These are phyloP conservation scores for Silene coronaria DNA, from an alignment of 179 eudicot genomes.

Conservation along the genomic window DNA sequence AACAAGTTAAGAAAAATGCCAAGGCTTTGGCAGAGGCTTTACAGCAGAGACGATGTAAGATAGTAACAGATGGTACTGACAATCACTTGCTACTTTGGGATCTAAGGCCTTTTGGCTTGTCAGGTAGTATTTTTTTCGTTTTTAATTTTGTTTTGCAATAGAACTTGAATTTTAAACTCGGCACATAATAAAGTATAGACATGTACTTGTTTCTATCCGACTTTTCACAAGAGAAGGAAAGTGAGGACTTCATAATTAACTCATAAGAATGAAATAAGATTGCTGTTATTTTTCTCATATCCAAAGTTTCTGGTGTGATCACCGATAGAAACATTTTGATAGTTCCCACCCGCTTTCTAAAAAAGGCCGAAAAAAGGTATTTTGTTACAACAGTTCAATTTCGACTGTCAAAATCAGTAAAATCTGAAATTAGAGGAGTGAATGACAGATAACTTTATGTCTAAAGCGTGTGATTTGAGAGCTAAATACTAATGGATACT, in stretches of 20 bases:
- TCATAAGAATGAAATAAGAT: not conserved
- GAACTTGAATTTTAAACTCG: not conserved
- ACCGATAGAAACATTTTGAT: not conserved
- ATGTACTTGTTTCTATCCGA: not conserved
- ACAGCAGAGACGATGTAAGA: constrained; percentile 54
- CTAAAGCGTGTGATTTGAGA: not conserved
- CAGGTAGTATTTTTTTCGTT: constrained; percentile 34
- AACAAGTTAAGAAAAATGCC: constrained; percentile 79
- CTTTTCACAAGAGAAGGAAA: not conserved
- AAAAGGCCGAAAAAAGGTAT: not conserved
- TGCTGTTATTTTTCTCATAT: not conserved
- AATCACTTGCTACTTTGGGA: constrained; percentile 83
- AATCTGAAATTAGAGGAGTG: not conserved
- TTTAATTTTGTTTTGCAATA: not conserved
- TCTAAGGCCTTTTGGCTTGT: constrained; percentile 60
- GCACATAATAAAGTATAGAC: too few relatives aligned
- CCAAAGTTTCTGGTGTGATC: not conserved
- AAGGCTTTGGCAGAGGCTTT: constrained; percentile 63
- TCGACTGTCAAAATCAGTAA: not conserved
- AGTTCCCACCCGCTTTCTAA: not conserved
- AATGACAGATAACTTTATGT: too few relatives aligned
- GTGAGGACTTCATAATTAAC: not conserved
- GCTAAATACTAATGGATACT: not conserved
- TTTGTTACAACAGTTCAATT: not conserved
- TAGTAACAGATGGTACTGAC: constrained; percentile 85